Conservation (phyloP, 768 basidiomycete species). For the Tephrocybe rancida region DNA sequence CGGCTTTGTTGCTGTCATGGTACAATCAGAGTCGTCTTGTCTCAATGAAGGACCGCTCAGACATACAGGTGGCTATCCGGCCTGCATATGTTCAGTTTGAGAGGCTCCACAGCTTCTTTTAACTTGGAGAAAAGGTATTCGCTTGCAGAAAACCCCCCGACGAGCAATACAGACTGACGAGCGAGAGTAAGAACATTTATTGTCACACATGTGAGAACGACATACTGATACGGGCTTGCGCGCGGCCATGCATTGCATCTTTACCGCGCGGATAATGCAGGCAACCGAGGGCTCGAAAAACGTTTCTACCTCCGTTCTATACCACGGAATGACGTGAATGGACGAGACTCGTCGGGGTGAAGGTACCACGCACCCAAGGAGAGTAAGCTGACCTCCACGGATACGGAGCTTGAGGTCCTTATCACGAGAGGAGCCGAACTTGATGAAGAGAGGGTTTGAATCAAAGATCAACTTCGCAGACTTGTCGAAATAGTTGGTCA, state of each 20-base stretch:
- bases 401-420: slow-evolving; percentile 39
- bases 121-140: slow-evolving; percentile 49
- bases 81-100: slow-evolving; percentile 37
- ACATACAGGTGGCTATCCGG: slow-evolving; percentile 52
- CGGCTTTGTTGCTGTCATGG: slow-evolving; percentile 17
- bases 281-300: slow-evolving; percentile 28
- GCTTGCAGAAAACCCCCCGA: slow-evolving; percentile 56
- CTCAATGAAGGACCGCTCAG: not conserved
- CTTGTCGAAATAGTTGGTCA: slow-evolving; percentile 44
- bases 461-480: slow-evolving; percentile 46
- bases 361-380: slow-evolving; percentile 35
- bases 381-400: slow-evolving; percentile 47
- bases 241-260: too few relatives aligned
- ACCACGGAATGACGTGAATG: not conserved
- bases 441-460: slow-evolving; percentile 40
- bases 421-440: slow-evolving; percentile 44
- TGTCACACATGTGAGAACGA: too few relatives aligned
- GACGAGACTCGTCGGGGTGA: not conserved
- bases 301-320: slow-evolving; percentile 23
- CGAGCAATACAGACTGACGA: slow-evolving; percentile 49
- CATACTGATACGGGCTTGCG: not conserved
- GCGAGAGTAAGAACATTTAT: too few relatives aligned
- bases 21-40: not conserved
- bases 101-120: slow-evolving; percentile 33
- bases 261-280: too few relatives aligned